These are phyloP conservation scores for Neopestalotiopsis rosae DNA, from an alignment of 2,329 filamentous ascomycete genomes.

Conservation along the genomic window DNA sequence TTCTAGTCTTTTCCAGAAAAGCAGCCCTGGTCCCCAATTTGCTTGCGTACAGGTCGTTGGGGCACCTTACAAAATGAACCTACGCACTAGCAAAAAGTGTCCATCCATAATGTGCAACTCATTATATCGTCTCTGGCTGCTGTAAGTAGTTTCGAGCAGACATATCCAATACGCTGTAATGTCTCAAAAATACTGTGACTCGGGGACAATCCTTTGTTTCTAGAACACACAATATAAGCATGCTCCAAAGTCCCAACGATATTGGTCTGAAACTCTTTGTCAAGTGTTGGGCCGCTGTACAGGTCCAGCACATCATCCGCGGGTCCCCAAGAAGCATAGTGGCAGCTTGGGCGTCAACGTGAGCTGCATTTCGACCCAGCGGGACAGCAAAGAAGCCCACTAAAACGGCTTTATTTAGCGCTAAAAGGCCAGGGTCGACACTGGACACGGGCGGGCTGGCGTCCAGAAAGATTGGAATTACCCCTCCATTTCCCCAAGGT, in stretches of 20 bases:
- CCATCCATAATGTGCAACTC: too few relatives aligned
- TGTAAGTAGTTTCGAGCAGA: too few relatives aligned
- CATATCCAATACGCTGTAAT: too few relatives aligned
- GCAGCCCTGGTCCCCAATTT: background rate
- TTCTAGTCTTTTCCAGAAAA: background rate
- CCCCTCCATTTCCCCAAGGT: constrained; percentile 1
- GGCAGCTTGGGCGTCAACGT: constrained; percentile 15
- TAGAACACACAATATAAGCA: background rate
- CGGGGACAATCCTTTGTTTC: background rate
- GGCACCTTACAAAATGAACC: too few relatives aligned
- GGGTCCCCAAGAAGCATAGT: background rate
- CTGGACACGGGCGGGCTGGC: background rate
- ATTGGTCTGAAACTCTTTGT: background rate
- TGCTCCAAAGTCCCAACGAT: background rate
- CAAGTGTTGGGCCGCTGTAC: background rate
- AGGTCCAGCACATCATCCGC: background rate
- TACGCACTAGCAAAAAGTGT: too few relatives aligned
- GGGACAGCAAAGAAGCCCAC: background rate
- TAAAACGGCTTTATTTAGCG: background rate
- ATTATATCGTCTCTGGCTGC: too few relatives aligned
- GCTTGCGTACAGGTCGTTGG: too few relatives aligned
- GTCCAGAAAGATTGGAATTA: background rate
- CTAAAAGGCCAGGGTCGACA: background rate
- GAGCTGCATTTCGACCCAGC: constrained; percentile 16
- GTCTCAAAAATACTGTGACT: too few relatives aligned